Conservation (phyloP, 1,139 yeast genomes). For the Saccharomyces hybrid region DNA sequence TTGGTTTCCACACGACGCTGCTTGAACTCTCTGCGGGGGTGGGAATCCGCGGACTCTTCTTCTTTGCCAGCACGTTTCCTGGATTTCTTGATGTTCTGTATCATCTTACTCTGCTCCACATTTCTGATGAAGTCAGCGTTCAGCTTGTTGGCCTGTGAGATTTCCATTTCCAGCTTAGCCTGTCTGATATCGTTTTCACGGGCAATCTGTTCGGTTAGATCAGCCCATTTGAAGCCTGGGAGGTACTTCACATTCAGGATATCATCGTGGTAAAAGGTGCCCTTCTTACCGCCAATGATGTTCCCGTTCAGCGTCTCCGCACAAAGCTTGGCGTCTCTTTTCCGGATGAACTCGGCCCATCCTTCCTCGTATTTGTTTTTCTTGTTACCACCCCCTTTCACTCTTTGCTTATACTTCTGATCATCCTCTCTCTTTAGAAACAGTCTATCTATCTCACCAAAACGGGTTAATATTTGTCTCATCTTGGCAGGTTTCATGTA, state of each 20-base stretch:
- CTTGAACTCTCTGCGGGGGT: conserved; percentile 47
- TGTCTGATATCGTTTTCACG: conserved; percentile 85
- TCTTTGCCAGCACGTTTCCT: conserved; percentile 23
- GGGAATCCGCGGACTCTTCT: conserved; percentile 21
- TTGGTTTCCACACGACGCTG: conserved; percentile 59
- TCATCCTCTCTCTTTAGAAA: conserved; percentile 84
- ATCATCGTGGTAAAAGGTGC: conserved; percentile 90
- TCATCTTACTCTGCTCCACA: conserved; percentile 80
- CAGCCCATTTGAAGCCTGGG: conserved; percentile 91
- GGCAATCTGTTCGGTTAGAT: conserved; percentile 87
- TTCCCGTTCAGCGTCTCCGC: conserved; percentile 83
- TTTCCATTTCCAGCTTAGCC: conserved; percentile 76
- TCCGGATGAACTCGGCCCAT: conserved; percentile 87
- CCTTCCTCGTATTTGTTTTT: conserved; percentile 87
- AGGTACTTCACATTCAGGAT: conserved; percentile 82
- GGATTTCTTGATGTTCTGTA: conserved; percentile 52
- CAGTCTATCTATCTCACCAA: conserved; percentile 80
- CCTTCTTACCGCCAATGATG: conserved; percentile 84
- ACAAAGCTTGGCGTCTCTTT: conserved; percentile 81
- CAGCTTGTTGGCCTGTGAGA: conserved; percentile 79
- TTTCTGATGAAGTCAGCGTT: conserved; percentile 77
- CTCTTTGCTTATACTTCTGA: conserved; percentile 54
- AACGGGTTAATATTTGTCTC: conserved; percentile 68
- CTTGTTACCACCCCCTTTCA: conserved; percentile 89
- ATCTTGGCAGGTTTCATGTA: conserved; percentile 93